Evolutionary conservation across 2,329 filamentous ascomycete genomes (phyloP).

Genomic region (Fusarium xyrophilum): DNA sequence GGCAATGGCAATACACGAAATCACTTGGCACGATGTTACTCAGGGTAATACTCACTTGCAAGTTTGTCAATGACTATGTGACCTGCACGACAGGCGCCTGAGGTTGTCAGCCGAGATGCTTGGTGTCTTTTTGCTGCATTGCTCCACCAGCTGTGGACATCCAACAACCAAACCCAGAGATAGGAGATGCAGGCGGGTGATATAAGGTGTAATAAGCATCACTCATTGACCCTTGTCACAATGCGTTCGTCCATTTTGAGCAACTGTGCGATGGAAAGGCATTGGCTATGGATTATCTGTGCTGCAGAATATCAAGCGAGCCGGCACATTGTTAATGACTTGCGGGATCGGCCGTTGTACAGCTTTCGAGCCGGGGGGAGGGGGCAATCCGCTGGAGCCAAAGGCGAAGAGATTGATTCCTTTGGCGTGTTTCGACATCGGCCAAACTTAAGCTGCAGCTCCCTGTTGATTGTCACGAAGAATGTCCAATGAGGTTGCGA

Average conservation of each 20-base stretch:
- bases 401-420: conserved; percentile 1
- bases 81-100: conserved; percentile 5
- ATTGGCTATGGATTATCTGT: not conserved
- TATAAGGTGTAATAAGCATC: conserved; percentile 7
- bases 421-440: not conserved
- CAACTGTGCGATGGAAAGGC: not conserved
- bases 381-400: not conserved
- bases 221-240: not conserved
- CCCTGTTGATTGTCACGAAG: not conserved
- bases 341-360: conserved; percentile 25
- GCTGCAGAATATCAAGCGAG: conserved; percentile 1
- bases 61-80: not conserved
- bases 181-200: conserved; percentile 3
- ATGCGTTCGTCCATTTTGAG: not conserved
- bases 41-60: not conserved
- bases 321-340: not conserved
- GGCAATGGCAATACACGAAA: not conserved
- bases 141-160: conserved; percentile 18
- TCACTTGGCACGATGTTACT: not conserved
- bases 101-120: conserved; percentile 8
- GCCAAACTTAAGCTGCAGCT: not conserved
- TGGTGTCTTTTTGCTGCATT: conserved; percentile 12
- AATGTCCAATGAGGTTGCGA: conserved; percentile 20
- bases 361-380: conserved; percentile 2
- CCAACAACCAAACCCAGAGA: conserved; percentile 16